Conservation (phyloP, 106 monocot genomes). For the Dendrobium officinale region DNA sequence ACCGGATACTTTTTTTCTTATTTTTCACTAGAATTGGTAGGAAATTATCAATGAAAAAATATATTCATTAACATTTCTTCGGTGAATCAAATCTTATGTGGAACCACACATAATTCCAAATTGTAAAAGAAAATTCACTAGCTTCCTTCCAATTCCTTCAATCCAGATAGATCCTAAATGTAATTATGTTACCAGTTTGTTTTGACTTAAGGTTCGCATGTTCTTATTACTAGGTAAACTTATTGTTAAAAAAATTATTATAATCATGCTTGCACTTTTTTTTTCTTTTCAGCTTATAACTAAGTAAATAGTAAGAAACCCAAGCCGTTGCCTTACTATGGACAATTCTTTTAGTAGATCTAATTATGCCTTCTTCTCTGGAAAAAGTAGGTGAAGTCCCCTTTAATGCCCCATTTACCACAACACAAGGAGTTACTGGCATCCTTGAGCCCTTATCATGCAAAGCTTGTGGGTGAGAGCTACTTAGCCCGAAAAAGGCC, state of each 20-base stretch:
- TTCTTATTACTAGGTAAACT: too few species aligned
- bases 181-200: neutral
- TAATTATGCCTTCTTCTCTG: constrained; percentile 12
- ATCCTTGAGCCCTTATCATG: constrained; percentile 77
- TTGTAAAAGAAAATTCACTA: neutral
- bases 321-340: neutral
- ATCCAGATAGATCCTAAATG: neutral
- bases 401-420: constrained; percentile 79
- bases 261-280: neutral
- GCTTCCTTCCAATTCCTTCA: neutral
- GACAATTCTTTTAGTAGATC: neutral
- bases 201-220: too few species aligned
- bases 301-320: neutral
- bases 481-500: constrained; percentile 87
- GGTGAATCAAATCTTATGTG: too few species aligned
- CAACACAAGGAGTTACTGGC: constrained; percentile 74
- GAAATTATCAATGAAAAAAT: too few species aligned
- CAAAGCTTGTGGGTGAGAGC: constrained; percentile 90
- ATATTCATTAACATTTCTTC: too few species aligned
- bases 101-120: too few species aligned
- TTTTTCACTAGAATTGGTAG: too few species aligned
- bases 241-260: too few species aligned
- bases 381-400: constrained; percentile 60
- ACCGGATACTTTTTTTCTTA: too few species aligned
- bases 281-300: neutral